Evolutionary conservation across 2,329 filamentous ascomycete species (phyloP).

Genomic region (Ceratocystiopsis brevicomis): DNA sequence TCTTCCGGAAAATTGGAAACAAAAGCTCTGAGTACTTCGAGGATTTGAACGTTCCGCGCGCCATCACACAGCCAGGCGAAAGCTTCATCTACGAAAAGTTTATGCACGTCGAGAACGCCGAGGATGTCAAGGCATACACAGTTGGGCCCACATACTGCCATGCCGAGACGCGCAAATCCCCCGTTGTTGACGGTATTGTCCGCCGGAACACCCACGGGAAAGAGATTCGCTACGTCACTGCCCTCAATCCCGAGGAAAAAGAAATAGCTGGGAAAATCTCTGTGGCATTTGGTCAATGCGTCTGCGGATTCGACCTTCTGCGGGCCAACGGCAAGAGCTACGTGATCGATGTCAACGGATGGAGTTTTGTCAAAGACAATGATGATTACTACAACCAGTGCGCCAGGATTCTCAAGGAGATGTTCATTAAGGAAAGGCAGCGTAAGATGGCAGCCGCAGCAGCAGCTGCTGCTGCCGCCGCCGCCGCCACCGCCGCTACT

Average conservation of each 20-base stretch:
- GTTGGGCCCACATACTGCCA: constrained; percentile 88
- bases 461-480: constrained; percentile 7
- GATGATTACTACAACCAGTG: constrained; percentile 95
- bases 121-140: constrained; percentile 97
- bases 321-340: constrained; percentile 79
- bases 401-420: constrained; percentile 65
- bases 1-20: constrained; percentile 96
- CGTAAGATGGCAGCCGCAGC: constrained; percentile 20
- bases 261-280: constrained; percentile 80
- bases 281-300: constrained; percentile 76
- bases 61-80: constrained; percentile 57
- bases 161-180: constrained; percentile 90
- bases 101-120: constrained; percentile 85
- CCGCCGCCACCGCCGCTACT: constrained; percentile 9
- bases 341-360: constrained; percentile 97
- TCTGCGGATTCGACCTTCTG: constrained; percentile 89
- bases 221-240: constrained; percentile 87
- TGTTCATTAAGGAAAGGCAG: constrained; percentile 67
- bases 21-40: constrained; percentile 92
- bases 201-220: constrained; percentile 94
- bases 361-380: constrained; percentile 99
- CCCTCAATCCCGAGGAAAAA: constrained; percentile 60
- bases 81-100: constrained; percentile 98
- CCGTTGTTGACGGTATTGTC: constrained; percentile 89
- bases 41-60: constrained; percentile 55